Base-by-base conservation (phyloP, 805 yeast species). In the Saturnispora gosingensis region DNA sequence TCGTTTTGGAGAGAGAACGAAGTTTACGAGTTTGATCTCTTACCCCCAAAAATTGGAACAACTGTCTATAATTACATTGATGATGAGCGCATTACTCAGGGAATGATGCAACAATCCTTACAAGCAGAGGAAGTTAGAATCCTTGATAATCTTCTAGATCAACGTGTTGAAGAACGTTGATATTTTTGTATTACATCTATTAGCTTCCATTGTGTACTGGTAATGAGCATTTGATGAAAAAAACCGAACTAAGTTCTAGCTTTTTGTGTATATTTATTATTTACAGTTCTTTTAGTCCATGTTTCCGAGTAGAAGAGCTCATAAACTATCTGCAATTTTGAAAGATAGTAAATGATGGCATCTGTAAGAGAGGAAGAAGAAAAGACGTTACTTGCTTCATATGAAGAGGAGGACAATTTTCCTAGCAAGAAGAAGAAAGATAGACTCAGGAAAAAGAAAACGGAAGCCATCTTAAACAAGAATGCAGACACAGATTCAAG, bases 1-100 rank as follows among this genome's bases (percentile, higher is more conserved):
- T 58, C 66, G 2, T 72, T 83, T 24, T 85, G 88, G 85, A 74
- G 75, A 2, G 62, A 75, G 25, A 73, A 81, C 50, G 83, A 83
- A 51, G 73, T 81, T 15, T 80, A 71, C 60, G 95, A 85, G 57
- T 85, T 76, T 61, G 95, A 85, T 64, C 76, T 83, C 2, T 63
- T 85, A 22, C 90, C 95, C 2, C 93, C 95, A 1, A 59, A 59
- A 18, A 65, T 67, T 7, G 79, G 81, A 20, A 75, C 69, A 1
- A 62, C 64, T n/a, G 62, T 75, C 35, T 61, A 69, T 25, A 71
- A 74, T 53, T 71, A 72, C 57, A 72, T 77, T 16, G 78, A 77
- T 58, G 76, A 73, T 46, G 71, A 72, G 39, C 58, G 73, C 20
- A 68, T 77, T 45, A 73, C 76, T 1, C 67, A 73, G 4, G 72